Evolutionary conservation across 208 protist genomes (phyloP).

Genomic region (Leishmania aethiopica): DNA sequence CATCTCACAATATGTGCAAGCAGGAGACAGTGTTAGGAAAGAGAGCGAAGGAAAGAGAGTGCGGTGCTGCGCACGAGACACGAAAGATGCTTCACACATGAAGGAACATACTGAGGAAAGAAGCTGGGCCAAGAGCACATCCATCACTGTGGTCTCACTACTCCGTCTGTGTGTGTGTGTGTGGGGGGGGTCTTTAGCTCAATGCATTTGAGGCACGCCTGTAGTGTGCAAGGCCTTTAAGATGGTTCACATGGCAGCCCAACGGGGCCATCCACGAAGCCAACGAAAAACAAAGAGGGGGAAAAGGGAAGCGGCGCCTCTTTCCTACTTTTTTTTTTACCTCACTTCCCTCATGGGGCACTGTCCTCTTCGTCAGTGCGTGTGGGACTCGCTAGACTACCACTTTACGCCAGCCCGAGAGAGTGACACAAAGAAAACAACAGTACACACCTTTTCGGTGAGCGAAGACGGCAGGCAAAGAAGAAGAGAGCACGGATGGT

Average conservation of each 20-base stretch:
- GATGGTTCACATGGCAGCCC: not conserved
- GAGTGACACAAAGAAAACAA: not conserved
- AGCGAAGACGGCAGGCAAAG: not conserved
- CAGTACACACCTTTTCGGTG: not conserved
- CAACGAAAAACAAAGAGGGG: not conserved
- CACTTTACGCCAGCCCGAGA: not conserved
- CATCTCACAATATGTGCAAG: not conserved
- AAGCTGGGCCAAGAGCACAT: not conserved
- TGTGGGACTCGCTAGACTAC: not conserved
- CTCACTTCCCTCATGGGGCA: not conserved
- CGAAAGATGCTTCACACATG: not conserved
- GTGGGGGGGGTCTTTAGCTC: not conserved
- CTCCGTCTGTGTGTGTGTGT: not conserved
- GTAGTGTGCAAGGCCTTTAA: not conserved
- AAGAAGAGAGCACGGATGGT: not conserved
- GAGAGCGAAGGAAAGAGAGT: not conserved
- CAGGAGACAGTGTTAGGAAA: not conserved
- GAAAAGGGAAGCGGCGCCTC: not conserved
- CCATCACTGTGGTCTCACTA: not conserved
- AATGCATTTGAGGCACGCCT: not conserved
- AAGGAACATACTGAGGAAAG: not conserved
- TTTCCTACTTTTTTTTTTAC: not conserved
- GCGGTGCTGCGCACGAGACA: not conserved
- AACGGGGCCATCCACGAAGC: not conserved
- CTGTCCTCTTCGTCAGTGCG: not conserved